A percentile compares a stretch with the other conserved stretches of the same genome.
These are phyloP conservation scores for Penicillium sp. DNA, from an alignment of 2,329 filamentous ascomycete genomes.

Conservation along the genomic window DNA sequence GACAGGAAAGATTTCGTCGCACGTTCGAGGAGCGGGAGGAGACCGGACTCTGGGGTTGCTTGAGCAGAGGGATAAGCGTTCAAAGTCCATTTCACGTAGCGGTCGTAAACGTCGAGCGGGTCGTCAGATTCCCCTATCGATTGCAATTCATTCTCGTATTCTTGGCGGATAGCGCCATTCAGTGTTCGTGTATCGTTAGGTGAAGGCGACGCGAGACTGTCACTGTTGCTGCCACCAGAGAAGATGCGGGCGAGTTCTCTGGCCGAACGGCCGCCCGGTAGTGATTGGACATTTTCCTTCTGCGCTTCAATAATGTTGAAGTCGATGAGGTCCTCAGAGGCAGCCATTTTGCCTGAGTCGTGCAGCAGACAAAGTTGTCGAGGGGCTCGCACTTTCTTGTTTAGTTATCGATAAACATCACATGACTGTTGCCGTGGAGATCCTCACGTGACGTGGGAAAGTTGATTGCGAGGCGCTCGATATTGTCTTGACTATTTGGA, in stretches of 20 bases:
- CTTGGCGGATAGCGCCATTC: conserved; percentile 71
- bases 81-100: conserved; percentile 95
- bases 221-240: conserved; percentile 44
- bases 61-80: conserved; percentile 93
- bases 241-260: conserved; percentile 76
- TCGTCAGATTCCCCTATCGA: conserved; percentile 83
- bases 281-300: conserved; percentile 95
- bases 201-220: conserved; percentile 57
- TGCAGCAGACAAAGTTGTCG: conserved; percentile 3
- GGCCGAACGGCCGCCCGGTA: conserved; percentile 83
- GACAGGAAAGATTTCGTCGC: conserved; percentile 85
- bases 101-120: conserved; percentile 89
- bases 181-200: conserved; percentile 69
- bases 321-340: conserved; percentile 44
- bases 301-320: conserved; percentile 94
- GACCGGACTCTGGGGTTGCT: conserved; percentile 83
- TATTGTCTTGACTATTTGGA: not conserved
- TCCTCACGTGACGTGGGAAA: conserved; percentile 24
- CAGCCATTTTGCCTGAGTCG: conserved; percentile 44
- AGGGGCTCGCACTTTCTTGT: conserved; percentile 11
- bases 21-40: conserved; percentile 82
- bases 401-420: conserved; percentile 38
- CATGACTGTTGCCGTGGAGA: conserved; percentile 30
- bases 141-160: conserved; percentile 79
- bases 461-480: not conserved